phyloP scores from a whole-genome alignment of 495 filamentous ascomycete genomes.

The Neurospora intermedia region DNA sequence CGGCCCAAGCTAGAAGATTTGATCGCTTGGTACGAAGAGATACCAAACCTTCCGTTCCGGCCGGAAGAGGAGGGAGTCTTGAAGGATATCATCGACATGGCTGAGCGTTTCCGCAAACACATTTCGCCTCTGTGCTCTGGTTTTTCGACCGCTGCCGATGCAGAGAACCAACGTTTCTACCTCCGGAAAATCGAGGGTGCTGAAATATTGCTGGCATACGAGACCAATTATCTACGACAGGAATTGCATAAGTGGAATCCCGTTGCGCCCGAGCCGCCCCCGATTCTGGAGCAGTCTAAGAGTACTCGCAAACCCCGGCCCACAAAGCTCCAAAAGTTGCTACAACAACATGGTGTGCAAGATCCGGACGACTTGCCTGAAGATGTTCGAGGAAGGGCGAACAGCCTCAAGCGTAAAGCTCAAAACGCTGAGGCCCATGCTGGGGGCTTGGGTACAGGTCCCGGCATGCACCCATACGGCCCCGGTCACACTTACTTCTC shows the following conservation, averaged over 20 bases:
- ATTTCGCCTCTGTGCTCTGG: conserved; percentile 66
- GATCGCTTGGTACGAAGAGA: conserved; percentile 76
- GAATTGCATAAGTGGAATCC: conserved; percentile 95
- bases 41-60: conserved; percentile 77
- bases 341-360: conserved; percentile 74
- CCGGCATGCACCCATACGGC: conserved; percentile 23
- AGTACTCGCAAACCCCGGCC: conserved; percentile 96
- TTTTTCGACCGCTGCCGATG: conserved; percentile 72
- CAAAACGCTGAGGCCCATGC: conserved; percentile 34
- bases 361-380: conserved; percentile 83
- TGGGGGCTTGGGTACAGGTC: conserved; percentile 22
- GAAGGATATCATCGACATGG: conserved; percentile 72
- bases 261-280: conserved; percentile 76
- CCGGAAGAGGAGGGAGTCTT: conserved; percentile 88
- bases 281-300: conserved; percentile 70
- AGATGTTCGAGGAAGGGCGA: conserved; percentile 63
- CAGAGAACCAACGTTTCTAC: conserved; percentile 88
- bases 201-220: conserved; percentile 81
- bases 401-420: conserved; percentile 49
- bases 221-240: conserved; percentile 95
- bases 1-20: conserved; percentile 93
- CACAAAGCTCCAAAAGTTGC: conserved; percentile 94
- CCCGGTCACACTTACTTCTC: conserved; percentile 26
- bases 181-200: conserved; percentile 97
- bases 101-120: conserved; percentile 73